Evolutionary conservation across 2,329 filamentous ascomycete genomes (phyloP).

Genomic region (Claviceps monticola): DNA sequence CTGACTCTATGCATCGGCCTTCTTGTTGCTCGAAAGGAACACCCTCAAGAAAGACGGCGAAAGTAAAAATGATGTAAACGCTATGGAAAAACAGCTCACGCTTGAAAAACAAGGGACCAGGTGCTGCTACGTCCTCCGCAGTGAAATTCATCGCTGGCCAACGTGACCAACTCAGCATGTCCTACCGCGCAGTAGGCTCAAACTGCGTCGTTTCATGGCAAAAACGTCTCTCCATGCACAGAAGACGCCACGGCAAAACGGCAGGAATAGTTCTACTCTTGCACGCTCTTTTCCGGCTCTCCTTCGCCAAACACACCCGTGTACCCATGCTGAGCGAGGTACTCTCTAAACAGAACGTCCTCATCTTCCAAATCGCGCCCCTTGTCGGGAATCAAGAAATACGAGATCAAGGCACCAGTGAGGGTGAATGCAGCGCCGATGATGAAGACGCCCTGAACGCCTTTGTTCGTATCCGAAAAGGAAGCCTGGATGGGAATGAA

Average conservation of each 20-base stretch:
- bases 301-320: not conserved
- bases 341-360: constrained; percentile 30
- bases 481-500: constrained; percentile 32
- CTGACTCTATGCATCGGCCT: too few relatives aligned
- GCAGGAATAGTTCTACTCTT: too few relatives aligned
- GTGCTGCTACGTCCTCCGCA: too few relatives aligned
- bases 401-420: constrained; percentile 31
- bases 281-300: not conserved
- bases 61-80: too few relatives aligned
- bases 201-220: too few relatives aligned
- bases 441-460: constrained; percentile 37
- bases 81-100: too few relatives aligned
- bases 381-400: constrained; percentile 30
- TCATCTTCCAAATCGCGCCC: constrained; percentile 28
- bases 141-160: too few relatives aligned
- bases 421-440: constrained; percentile 37
- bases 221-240: not conserved
- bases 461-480: constrained; percentile 13
- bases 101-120: too few relatives aligned
- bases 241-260: not conserved
- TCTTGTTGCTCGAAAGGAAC: too few relatives aligned
- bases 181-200: too few relatives aligned
- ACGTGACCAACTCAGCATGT: too few relatives aligned
- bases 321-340: constrained; percentile 25
- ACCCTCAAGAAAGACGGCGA: too few relatives aligned